These are phyloP conservation scores for Gaertneriomyces semiglobifer DNA, from an alignment of 192 early-diverging fungal species.

Conservation along the genomic window DNA sequence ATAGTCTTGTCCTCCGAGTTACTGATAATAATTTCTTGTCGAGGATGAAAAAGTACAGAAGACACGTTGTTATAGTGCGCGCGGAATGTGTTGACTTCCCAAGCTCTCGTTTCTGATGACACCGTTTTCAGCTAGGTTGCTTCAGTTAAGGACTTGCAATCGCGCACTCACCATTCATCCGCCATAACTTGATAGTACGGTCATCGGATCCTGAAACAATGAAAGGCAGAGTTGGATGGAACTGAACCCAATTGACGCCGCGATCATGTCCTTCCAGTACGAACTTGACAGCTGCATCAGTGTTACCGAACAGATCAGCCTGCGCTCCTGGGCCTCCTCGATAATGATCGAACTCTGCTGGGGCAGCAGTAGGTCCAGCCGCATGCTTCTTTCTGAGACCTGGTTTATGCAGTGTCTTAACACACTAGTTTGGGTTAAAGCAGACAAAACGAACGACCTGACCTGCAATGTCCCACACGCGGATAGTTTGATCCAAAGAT, in stretches of 20 bases:
- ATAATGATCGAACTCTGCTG: slow-evolving; percentile 33
- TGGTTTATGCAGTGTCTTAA: slow-evolving; percentile 19
- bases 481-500: slow-evolving; percentile 92
- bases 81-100: slow-evolving; percentile 99
- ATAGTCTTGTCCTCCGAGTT: slow-evolving; percentile 97
- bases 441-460: not conserved
- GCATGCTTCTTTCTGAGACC: slow-evolving; percentile 81
- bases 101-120: slow-evolving; percentile 85
- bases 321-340: slow-evolving; percentile 51
- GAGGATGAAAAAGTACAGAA: slow-evolving; percentile 90
- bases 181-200: slow-evolving; percentile 96
- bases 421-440: too few species aligned
- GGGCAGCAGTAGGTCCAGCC: slow-evolving; percentile 46
- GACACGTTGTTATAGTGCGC: slow-evolving; percentile 99
- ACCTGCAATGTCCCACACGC: slow-evolving; percentile 99
- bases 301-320: slow-evolving; percentile 93
- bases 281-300: slow-evolving; percentile 96
- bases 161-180: slow-evolving; percentile 78
- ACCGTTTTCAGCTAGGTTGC: not conserved
- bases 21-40: slow-evolving; percentile 91
- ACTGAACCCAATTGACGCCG: slow-evolving; percentile 96
- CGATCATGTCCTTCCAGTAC: slow-evolving; percentile 97
- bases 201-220: slow-evolving; percentile 98
- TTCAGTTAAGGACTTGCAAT: not conserved
- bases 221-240: slow-evolving; percentile 94